Evolutionary conservation across 2,329 filamentous ascomycete species (phyloP), one percentile per base, ranked within the genome.

Genomic region (Colletotrichum nymphaeae): DNA sequence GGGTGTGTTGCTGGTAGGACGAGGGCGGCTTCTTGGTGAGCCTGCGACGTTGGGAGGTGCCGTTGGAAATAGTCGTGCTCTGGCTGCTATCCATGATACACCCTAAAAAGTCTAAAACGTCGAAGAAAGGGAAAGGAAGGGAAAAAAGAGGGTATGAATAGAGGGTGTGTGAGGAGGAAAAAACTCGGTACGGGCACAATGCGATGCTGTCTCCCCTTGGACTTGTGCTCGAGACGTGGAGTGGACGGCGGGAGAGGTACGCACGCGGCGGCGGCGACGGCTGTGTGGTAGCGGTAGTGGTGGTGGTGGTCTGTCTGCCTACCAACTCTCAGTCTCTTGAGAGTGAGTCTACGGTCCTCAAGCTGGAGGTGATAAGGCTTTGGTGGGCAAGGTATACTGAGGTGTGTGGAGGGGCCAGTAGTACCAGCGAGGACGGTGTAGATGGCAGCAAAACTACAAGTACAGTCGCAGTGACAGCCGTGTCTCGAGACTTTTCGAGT

Each of bases 11-110:
- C 79, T 88, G 85, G 75, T 86, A 83, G 76, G 86, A 83, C 56
- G 84, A 83, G 63, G 88, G 88, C 70, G 89, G 89, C 81, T 90
- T 91, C 85, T 93, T 92, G 80, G 89, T 88, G 76, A 93, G 88
- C 80, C 84, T 87, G 83, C 90, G 89, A 83, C 91, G 89, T 76
- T 88, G 86, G 73, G 86, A 87, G 78, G 78, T 83, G 83, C 84
- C 83, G 83, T 84, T 84, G 79, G 83, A 81, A 76, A 82, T 78
- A 79, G 81, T 56, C 26, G 70, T 81, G 78, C 82, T 82, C 78
- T 81, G 83, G 79, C 81, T 72, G 69, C 65, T 82, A 81, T 88
- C 86, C 86, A 88, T 88, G 84, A 83, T 86, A 80, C 78, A 55
- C 52, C 68, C 68, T 63, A 72, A 58, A 66, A 72, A 74, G 75